Conservation (phyloP, 441 rosid genomes). For the Populus hybrid region DNA sequence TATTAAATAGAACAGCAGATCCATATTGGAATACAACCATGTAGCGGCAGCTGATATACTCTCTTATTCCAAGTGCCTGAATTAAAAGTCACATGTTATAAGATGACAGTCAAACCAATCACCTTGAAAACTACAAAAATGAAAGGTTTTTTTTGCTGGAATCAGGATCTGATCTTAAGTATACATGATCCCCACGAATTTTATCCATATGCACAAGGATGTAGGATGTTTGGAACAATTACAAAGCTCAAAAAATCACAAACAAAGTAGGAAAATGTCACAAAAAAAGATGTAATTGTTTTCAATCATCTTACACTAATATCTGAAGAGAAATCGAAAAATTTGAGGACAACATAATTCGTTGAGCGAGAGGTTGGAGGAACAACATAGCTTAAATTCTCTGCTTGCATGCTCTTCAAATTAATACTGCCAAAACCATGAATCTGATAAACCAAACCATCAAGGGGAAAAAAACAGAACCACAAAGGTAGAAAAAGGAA, state of each 20-base stretch:
- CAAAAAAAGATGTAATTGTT: not conserved
- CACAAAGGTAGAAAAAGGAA: slow-evolving; percentile 14
- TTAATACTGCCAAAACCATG: slow-evolving; percentile 94
- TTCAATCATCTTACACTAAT: slow-evolving; percentile 59
- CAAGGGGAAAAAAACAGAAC: slow-evolving; percentile 25
- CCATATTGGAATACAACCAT: slow-evolving; percentile 92
- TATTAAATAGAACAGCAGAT: slow-evolving; percentile 85
- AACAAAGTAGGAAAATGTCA: slow-evolving; percentile 8
- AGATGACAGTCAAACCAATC: not conserved
- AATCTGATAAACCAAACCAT: slow-evolving; percentile 59
- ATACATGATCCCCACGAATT: not conserved
- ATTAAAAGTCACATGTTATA: slow-evolving; percentile 2
- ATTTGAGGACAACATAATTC: slow-evolving; percentile 82
- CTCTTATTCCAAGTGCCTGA: slow-evolving; percentile 51
- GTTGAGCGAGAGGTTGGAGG: slow-evolving; percentile 88
- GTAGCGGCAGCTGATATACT: slow-evolving; percentile 46
- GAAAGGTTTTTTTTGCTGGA: not conserved
- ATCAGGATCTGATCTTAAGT: not conserved
- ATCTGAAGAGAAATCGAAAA: slow-evolving; percentile 53
- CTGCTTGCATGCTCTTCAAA: slow-evolving; percentile 95
- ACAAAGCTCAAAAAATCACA: not conserved
- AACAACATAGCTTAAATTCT: slow-evolving; percentile 71
- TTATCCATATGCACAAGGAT: not conserved
- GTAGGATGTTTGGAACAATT: not conserved
- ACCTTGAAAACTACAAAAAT: not conserved